Conservation (phyloP, 2,329 filamentous ascomycete species). For the Orbilia ellipsospora region DNA sequence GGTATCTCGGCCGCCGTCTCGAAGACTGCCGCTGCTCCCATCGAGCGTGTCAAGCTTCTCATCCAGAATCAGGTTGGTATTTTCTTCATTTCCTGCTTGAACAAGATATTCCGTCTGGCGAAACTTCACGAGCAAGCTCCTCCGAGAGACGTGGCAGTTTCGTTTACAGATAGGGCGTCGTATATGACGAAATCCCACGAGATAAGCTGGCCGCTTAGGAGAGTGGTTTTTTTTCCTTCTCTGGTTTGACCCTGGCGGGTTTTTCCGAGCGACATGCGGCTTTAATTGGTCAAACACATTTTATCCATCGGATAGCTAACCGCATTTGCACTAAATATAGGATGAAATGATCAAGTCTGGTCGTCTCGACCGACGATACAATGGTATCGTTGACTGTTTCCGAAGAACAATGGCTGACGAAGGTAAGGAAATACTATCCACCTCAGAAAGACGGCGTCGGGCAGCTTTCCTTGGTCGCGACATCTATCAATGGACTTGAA, state of each 20-base stretch:
- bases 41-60: constrained; percentile 99
- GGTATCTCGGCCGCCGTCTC: constrained; percentile 99
- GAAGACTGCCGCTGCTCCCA: constrained; percentile 99
- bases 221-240: constrained; percentile 38
- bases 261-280: constrained; percentile 14
- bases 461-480: background rate
- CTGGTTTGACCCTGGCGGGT: constrained; percentile 1
- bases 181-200: constrained; percentile 47
- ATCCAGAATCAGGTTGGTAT: constrained; percentile 98
- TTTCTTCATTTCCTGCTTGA: constrained; percentile 12
- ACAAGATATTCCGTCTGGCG: background rate
- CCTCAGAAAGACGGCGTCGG: background rate
- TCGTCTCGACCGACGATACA: constrained; percentile 97
- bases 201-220: constrained; percentile 31
- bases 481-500: background rate
- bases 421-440: constrained; percentile 67
- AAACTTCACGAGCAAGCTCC: constrained; percentile 1
- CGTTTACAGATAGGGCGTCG: background rate
- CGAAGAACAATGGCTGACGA: constrained; percentile 86
- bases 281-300: constrained; percentile 57
- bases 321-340: constrained; percentile 65
- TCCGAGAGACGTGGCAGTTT: background rate
- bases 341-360: constrained; percentile 99
- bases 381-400: constrained; percentile 96
- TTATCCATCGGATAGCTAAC: constrained; percentile 56